phyloP scores from a whole-genome alignment of 176 grass and related monocot genomes.

The Cocos nucifera region DNA sequence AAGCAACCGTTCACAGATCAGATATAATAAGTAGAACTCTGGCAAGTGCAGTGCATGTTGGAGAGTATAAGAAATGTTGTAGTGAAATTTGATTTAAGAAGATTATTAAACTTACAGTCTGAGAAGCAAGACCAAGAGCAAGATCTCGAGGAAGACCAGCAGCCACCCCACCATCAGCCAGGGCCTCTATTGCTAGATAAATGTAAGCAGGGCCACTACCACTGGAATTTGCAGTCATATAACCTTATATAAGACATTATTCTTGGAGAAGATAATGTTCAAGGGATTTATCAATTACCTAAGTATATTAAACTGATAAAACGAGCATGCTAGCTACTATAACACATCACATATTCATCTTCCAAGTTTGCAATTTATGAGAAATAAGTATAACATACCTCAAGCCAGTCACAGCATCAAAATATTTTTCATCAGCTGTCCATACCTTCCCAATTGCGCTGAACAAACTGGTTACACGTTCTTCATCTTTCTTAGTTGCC shows the following conservation, averaged over 20 bases:
- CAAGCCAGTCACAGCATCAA: slow-evolving; percentile 96
- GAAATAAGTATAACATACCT: slow-evolving; percentile 35
- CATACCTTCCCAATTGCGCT: slow-evolving; percentile 90
- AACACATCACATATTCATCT: too few species aligned
- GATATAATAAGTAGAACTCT: too few species aligned
- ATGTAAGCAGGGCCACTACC: slow-evolving; percentile 95
- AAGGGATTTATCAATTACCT: too few species aligned
- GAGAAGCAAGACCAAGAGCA: slow-evolving; percentile 84
- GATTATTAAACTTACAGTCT: slow-evolving; percentile 46
- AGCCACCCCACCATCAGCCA: slow-evolving; percentile 98
- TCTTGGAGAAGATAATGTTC: too few species aligned
- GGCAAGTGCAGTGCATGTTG: too few species aligned
- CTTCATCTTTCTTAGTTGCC: slow-evolving; percentile 74
- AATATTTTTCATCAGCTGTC: slow-evolving; percentile 95
- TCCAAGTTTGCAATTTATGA: too few species aligned
- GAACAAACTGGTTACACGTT: slow-evolving; percentile 60
- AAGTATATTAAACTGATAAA: too few species aligned
- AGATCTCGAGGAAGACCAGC: slow-evolving; percentile 96
- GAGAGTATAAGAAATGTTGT: too few species aligned
- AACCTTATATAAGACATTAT: slow-evolving; percentile 1
- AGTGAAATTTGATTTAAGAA: too few species aligned
- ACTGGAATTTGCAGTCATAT: slow-evolving; percentile 33
- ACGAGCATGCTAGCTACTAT: too few species aligned
- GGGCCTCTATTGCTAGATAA: slow-evolving; percentile 88
- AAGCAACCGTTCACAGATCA: too few species aligned